Evolutionary conservation across 2,329 filamentous ascomycete species (phyloP).

Genomic region (Remersonia thermophila): DNA sequence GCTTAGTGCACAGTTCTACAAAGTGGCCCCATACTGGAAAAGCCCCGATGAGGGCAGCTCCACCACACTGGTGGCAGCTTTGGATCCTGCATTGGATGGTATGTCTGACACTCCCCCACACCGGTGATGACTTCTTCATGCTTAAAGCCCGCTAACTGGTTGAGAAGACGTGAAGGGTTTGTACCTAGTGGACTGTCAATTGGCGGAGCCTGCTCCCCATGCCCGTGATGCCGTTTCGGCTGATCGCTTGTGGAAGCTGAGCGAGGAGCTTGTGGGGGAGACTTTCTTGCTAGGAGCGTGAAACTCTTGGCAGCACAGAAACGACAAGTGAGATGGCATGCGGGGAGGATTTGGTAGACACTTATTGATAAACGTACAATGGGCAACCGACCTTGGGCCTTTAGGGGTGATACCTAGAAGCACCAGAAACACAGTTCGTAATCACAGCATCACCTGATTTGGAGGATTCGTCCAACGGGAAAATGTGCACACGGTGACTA

Average conservation of each 20-base stretch:
- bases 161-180: constrained; percentile 18
- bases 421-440: too few relatives aligned
- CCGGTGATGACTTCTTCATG: too few relatives aligned
- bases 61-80: constrained; percentile 30
- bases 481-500: too few relatives aligned
- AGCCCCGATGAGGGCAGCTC: constrained; percentile 26
- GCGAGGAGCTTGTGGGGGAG: constrained; percentile 30
- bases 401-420: too few relatives aligned
- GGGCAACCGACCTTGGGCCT: too few relatives aligned
- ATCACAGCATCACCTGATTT: too few relatives aligned
- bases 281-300: constrained; percentile 11
- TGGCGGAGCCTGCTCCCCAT: constrained; percentile 21
- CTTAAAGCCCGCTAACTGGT: too few relatives aligned
- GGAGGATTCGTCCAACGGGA: too few relatives aligned
- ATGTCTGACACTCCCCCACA: too few relatives aligned
- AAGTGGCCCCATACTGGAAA: constrained; percentile 24
- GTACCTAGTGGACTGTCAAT: constrained; percentile 30
- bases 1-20: constrained; percentile 17
- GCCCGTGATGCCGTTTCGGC: constrained; percentile 25
- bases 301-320: neutral
- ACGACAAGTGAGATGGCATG: too few relatives aligned
- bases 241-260: constrained; percentile 32
- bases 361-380: too few relatives aligned
- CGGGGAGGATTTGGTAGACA: too few relatives aligned
- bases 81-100: constrained; percentile 26